Evolutionary conservation across 768 basidiomycete genomes (phyloP), one percentile per base, ranked within the genome.

Genomic region (Lentinula sp.): DNA sequence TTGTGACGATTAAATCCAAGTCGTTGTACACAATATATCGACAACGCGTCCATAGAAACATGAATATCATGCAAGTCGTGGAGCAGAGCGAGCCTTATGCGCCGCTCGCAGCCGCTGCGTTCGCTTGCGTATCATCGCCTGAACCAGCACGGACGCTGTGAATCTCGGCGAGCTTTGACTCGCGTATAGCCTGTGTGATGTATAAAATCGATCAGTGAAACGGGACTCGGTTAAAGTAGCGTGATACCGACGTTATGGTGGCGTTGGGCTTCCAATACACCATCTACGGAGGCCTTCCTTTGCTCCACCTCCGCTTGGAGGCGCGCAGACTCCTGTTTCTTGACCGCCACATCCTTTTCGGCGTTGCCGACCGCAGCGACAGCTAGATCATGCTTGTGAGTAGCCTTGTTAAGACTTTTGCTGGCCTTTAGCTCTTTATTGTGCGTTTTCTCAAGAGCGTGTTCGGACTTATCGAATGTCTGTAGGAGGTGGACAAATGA

Each of bases 391-490:
- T 84, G 80, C 31, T 72, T 65, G 61, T 79, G 76, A 31, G 74
- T 73, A 13, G 79, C 78, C 46, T 81, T 76, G 67, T 79, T 79
- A 42, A 84, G 65, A 32, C 75, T 75, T 45, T 75, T 72, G 4
- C 76, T 74, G 16, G 75, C 69, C 62, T 75, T 71, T 59, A 77
- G 72, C 69, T 87, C 83, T 53, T 76, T 72, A 64, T 72, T 70
- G 62, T 77, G 71, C 59, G 74, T 64, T 66, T 79, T 81, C 34
- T 73, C 76, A 35, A 77, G 70, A 5, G 70, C 60, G 65, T 80
- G 79, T 48, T 78, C 74, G 8, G 81, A 77, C 65, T 83, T 81
- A n/a, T 77, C 73, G 21, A 71, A 73, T 4, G 69, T 71, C 82
- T 84, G 66, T 50, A 43, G 57, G 31, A 9, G 16, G 11, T 21